Base-by-base conservation (phyloP, 305 asterid genomes). In the Fraxinus sp. region DNA sequence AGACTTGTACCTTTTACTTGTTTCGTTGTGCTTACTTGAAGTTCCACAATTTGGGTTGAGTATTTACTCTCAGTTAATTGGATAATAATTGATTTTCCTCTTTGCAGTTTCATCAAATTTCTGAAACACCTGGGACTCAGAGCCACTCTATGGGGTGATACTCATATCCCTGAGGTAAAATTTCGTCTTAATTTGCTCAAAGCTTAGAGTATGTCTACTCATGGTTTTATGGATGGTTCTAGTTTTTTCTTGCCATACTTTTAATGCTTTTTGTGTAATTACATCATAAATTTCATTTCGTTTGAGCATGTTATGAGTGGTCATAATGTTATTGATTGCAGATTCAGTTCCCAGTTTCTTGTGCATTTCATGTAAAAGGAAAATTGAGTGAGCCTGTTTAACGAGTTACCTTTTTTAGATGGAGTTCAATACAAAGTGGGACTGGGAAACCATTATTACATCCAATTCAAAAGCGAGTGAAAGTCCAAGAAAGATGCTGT, bases 351-450 rank as follows among this genome's bases (percentile, higher is more conserved):
- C 77, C 59, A 72, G 86, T 87, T 75, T 83, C 55, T 84, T 85
- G 85, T 84, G 88, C 85, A 59, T 82, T 81, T 43, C 75, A 64
- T 79, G 88, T 77, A 52, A 84, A 79, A 75, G 88, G 46, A 72
- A 36, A 78, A 81, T 79, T 82, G 73, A 77, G 75, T 82, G 80
- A 79, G 78, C 77, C 76, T 46, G 24, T 41, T 80, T 79, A 13
- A 81, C 77, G 85, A 84, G 85, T 85, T 83, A 75, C 39, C 81
- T 74, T 35, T 75, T 86, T 59, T 92, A 85, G 88, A 93, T 92
- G 95, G 97, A 93, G 86, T 92, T 93, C 92, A 90, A 83, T 87
- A 79, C 90, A 0, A 92, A 89, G 89, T 93, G 95, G 93, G 97
- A 89, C 80, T 91, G 92, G 92, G 97, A 91, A 77, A 91, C 88